Conservation (phyloP, 176 grass and related monocot genomes). For the Paspalum notatum region DNA sequence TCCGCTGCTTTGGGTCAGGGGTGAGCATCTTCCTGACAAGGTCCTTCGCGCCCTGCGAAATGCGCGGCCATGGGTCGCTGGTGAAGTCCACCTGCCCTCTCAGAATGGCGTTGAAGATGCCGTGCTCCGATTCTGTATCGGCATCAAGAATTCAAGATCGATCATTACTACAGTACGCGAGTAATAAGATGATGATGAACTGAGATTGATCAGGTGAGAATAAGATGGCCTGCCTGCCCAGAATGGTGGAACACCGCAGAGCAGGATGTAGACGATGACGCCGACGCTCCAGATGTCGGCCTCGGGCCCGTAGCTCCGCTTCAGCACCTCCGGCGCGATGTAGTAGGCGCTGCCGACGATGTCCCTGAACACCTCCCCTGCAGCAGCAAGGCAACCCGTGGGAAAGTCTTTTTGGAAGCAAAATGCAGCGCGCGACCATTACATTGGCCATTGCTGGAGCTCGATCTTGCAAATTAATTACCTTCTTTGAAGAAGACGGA, state of each 20-base stretch:
- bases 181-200: too few species aligned
- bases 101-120: constrained; percentile 83
- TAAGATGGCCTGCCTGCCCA: constrained; percentile 58
- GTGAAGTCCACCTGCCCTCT: constrained; percentile 71
- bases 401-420: background rate
- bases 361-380: constrained; percentile 85
- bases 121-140: constrained; percentile 69
- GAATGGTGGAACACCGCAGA: constrained; percentile 77
- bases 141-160: background rate
- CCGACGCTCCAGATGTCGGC: constrained; percentile 88
- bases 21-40: constrained; percentile 78
- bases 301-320: constrained; percentile 73
- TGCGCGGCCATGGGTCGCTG: constrained; percentile 73
- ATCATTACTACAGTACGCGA: background rate
- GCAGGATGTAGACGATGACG: constrained; percentile 79
- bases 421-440: background rate
- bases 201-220: background rate
- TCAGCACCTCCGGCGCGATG: constrained; percentile 83
- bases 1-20: constrained; percentile 69
- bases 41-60: constrained; percentile 74
- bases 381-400: background rate
- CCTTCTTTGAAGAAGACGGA: constrained; percentile 93
- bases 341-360: constrained; percentile 89
- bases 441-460: background rate
- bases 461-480: background rate